Evolutionary conservation across 352 stramenopile species (phyloP).

Genomic region (Phytophthora foliorum): DNA sequence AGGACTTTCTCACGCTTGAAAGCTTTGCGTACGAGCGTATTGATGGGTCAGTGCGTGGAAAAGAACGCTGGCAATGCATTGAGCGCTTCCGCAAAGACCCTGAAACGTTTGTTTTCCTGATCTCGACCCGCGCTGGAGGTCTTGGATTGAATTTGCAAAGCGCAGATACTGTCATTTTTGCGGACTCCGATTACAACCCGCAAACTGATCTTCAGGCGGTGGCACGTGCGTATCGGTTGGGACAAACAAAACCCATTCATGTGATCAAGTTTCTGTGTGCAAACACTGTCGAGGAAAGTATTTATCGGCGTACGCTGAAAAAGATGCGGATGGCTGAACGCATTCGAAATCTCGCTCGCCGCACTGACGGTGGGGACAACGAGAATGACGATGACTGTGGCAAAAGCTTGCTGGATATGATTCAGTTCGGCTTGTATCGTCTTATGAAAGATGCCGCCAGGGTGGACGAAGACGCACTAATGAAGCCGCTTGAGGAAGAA

Average conservation of each 20-base stretch:
- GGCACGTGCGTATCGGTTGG: slow-evolving; percentile 73
- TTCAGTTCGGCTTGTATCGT: slow-evolving; percentile 82
- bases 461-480: slow-evolving; percentile 41
- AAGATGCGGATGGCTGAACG: slow-evolving; percentile 83
- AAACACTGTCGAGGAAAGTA: slow-evolving; percentile 84
- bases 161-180: slow-evolving; percentile 88
- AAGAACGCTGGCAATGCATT: slow-evolving; percentile 85
- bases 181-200: slow-evolving; percentile 85
- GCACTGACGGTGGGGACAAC: slow-evolving; percentile 31
- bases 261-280: slow-evolving; percentile 83
- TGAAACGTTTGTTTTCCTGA: slow-evolving; percentile 90
- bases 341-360: slow-evolving; percentile 72
- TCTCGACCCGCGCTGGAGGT: slow-evolving; percentile 78
- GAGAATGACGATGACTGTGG: slow-evolving; percentile 50
- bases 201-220: slow-evolving; percentile 79
- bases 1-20: slow-evolving; percentile 83
- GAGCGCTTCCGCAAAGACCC: slow-evolving; percentile 87
- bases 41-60: slow-evolving; percentile 77
- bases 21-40: slow-evolving; percentile 84
- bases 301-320: slow-evolving; percentile 73
- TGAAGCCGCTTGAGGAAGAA: slow-evolving; percentile 62
- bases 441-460: slow-evolving; percentile 55
- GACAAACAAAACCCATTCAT: slow-evolving; percentile 82
- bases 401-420: slow-evolving; percentile 68
- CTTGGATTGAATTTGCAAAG: slow-evolving; percentile 80